These are phyloP conservation scores for Noccaea bulbosa DNA, from an alignment of 345 rosid genomes.

Conservation along the genomic window DNA sequence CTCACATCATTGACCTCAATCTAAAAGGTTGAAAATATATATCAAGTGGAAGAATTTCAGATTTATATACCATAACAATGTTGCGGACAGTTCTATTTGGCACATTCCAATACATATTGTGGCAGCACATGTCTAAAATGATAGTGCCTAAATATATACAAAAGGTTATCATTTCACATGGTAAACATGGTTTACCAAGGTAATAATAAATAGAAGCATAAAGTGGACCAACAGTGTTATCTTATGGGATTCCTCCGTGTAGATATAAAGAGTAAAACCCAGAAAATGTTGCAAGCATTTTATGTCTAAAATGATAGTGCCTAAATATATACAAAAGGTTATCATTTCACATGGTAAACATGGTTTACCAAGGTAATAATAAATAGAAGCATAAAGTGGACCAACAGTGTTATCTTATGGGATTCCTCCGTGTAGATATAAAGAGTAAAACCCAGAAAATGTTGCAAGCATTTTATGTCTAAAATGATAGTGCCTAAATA, in stretches of 20 bases:
- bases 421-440: slow-evolving; percentile 6
- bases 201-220: slow-evolving; percentile 26
- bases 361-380: slow-evolving; percentile 17
- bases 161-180: slow-evolving; percentile 16
- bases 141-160: slow-evolving; percentile 25
- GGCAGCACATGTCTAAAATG: slow-evolving; percentile 18
- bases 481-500: too few relatives aligned
- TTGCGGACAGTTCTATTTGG: slow-evolving; percentile 8
- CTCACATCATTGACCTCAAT: slow-evolving; percentile 97
- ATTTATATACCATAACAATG: slow-evolving; percentile 17
- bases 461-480: slow-evolving; percentile 21
- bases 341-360: slow-evolving; percentile 22
- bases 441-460: slow-evolving; percentile 7
- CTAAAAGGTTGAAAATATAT: slow-evolving; percentile 48
- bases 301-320: too few relatives aligned
- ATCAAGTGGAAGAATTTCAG: slow-evolving; percentile 23
- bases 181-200: slow-evolving; percentile 24
- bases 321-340: slow-evolving; percentile 8
- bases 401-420: slow-evolving; percentile 6
- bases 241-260: slow-evolving; percentile 1
- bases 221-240: slow-evolving; percentile 9
- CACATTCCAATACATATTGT: slow-evolving; percentile 5
- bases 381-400: slow-evolving; percentile 27
- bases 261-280: slow-evolving; percentile 5
- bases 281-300: slow-evolving; percentile 19